A percentile compares a stretch with the other conserved stretches of the same genome.
phyloP scores from a whole-genome alignment of 2,329 filamentous ascomycete species.

The Zymoseptoria ardabiliae region DNA sequence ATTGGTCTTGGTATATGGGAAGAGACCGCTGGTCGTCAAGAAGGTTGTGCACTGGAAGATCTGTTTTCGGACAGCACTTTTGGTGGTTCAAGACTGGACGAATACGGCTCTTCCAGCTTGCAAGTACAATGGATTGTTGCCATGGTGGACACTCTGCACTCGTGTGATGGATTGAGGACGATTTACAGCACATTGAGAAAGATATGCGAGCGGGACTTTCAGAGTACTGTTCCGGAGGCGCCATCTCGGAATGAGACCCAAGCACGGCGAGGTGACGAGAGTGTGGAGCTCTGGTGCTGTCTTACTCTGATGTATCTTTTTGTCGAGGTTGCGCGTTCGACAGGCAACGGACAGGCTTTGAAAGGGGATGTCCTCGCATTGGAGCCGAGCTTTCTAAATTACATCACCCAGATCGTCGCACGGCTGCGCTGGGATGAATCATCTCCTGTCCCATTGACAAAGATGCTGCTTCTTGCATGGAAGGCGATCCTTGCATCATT shows the following conservation, averaged over 20 bases:
- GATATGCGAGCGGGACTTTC: conserved; percentile 25
- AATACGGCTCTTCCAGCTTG: conserved; percentile 30
- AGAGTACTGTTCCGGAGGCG: conserved; percentile 13
- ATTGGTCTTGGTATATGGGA: conserved; percentile 43
- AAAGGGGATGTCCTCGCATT: conserved; percentile 29
- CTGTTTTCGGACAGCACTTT: conserved; percentile 18
- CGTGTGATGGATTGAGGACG: conserved; percentile 33
- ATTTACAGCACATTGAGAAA: conserved; percentile 35
- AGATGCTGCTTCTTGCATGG: conserved; percentile 69
- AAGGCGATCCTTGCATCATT: conserved; percentile 83
- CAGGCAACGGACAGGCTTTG: conserved; percentile 20
- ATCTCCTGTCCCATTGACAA: conserved; percentile 50
- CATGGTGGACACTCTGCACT: conserved; percentile 37
- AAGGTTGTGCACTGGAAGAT: conserved; percentile 21
- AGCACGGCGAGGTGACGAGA: conserved; percentile 24
- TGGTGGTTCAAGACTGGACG: conserved; percentile 25
- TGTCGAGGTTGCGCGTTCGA: conserved; percentile 38
- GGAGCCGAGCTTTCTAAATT: conserved; percentile 59
- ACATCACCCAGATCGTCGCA: conserved; percentile 56
- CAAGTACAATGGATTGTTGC: conserved; percentile 41
- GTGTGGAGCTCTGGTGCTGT: conserved; percentile 41
- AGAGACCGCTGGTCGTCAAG: conserved; percentile 39
- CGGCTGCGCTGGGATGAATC: conserved; percentile 50
- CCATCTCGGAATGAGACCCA: conserved; percentile 22
- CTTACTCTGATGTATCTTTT: conserved; percentile 44